phyloP scores from a whole-genome alignment of 805 yeast genomes.

The Monosporozyma siamensis region DNA sequence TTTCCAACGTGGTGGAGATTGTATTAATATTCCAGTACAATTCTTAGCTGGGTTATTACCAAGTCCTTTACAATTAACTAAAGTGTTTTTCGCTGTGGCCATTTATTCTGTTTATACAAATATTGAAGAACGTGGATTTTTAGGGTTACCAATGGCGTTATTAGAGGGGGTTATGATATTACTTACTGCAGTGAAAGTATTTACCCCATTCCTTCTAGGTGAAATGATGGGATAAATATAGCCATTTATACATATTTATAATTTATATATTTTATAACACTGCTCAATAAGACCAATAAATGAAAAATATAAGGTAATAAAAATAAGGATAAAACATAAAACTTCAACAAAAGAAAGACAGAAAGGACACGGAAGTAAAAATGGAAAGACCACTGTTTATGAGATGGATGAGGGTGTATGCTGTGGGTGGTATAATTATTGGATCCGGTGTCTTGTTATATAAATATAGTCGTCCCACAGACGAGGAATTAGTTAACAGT shows the following conservation, averaged over 20 bases:
- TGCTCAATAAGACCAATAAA: too few relatives aligned
- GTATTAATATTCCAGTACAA: conserved; percentile 69
- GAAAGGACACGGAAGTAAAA: not conserved
- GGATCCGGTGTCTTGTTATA: conserved; percentile 63
- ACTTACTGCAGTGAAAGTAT: conserved; percentile 64
- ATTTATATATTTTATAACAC: too few relatives aligned
- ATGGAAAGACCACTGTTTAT: conserved; percentile 41
- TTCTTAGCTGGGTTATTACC: conserved; percentile 77
- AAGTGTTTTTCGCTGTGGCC: conserved; percentile 87
- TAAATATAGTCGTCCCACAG: conserved; percentile 76
- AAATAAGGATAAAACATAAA: not conserved
- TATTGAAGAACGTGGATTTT: conserved; percentile 52
- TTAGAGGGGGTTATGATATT: conserved; percentile 60
- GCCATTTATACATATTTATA: not conserved
- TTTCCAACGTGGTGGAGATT: conserved; percentile 75
- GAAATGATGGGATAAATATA: conserved; percentile 34
- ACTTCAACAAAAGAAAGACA: not conserved
- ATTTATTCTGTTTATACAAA: conserved; percentile 70
- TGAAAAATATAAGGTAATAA: not conserved
- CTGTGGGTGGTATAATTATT: conserved; percentile 56
- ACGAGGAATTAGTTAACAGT: conserved; percentile 61
- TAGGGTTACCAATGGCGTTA: conserved; percentile 62
- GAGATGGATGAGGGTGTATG: conserved; percentile 50
- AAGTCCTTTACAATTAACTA: conserved; percentile 60
- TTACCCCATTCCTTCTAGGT: conserved; percentile 64